Evolutionary conservation across 2,329 filamentous ascomycete genomes (phyloP).

Genomic region (Westerdykella ornata): DNA sequence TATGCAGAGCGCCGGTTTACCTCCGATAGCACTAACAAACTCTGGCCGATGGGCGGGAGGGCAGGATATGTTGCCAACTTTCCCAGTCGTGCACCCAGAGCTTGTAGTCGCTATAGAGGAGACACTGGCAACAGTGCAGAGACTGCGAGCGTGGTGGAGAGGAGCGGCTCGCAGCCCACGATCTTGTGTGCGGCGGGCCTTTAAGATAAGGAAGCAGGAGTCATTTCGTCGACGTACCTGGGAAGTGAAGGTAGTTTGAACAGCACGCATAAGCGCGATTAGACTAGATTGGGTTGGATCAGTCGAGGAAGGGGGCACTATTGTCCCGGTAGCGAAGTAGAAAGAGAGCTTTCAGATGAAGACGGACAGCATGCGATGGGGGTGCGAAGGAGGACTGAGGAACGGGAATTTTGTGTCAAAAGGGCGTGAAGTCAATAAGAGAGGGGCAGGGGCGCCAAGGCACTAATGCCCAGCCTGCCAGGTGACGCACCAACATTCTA

Average conservation of each 20-base stretch:
- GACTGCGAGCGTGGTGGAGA: too few species aligned
- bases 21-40: background rate
- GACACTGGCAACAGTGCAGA: too few species aligned
- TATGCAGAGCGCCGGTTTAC: slow-evolving; percentile 1
- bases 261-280: slow-evolving; percentile 45
- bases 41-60: slow-evolving; percentile 1
- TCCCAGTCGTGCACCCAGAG: background rate
- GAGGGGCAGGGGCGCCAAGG: slow-evolving; percentile 6
- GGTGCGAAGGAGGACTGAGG: slow-evolving; percentile 3
- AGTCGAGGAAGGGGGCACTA: slow-evolving; percentile 20
- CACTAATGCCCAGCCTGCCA: background rate
- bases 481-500: slow-evolving; percentile 2
- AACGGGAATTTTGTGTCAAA: slow-evolving; percentile 10
- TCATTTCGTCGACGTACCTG: slow-evolving; percentile 41
- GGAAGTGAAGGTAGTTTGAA: slow-evolving; percentile 47
- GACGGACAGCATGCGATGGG: slow-evolving; percentile 1
- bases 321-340: slow-evolving; percentile 15
- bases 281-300: slow-evolving; percentile 18
- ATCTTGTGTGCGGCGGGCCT: slow-evolving; percentile 9
- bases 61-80: background rate
- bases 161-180: too few species aligned
- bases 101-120: too few species aligned
- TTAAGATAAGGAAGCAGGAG: slow-evolving; percentile 26
- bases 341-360: background rate
- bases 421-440: slow-evolving; percentile 10